These are phyloP conservation scores for Cetradonia linearis DNA, from an alignment of 495 filamentous ascomycete genomes.

Conservation along the genomic window DNA sequence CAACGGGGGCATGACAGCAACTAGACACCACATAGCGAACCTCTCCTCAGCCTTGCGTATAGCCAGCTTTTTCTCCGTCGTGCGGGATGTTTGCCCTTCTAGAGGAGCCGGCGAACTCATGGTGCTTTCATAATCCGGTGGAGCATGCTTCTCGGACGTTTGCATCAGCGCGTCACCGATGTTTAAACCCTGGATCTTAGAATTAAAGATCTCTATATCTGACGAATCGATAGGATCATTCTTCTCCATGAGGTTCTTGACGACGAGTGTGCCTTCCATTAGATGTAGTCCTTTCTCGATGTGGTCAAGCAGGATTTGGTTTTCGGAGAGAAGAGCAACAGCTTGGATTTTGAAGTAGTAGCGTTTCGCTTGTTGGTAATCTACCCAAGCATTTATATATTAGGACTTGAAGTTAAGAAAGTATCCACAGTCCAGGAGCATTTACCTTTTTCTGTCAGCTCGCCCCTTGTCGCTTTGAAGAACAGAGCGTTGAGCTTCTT, in stretches of 20 bases:
- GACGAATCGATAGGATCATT: not conserved
- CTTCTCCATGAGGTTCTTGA: not conserved
- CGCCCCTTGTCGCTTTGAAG: not conserved
- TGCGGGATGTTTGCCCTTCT: not conserved
- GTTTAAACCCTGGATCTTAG: not conserved
- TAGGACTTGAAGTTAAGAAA: not conserved
- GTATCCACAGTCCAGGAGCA: no score
- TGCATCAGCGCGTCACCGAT: not conserved
- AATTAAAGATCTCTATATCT: not conserved
- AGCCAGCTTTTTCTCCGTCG: not conserved
- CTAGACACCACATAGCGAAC: not conserved
- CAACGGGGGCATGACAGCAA: not conserved
- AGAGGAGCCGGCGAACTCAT: not conserved
- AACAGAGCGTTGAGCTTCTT: not conserved
- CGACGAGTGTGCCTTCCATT: not conserved
- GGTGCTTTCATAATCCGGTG: not conserved
- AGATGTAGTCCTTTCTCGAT: not conserved
- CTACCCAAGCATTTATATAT: not conserved
- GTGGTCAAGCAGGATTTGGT: not conserved
- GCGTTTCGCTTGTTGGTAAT: not conserved
- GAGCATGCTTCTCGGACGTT: not conserved
- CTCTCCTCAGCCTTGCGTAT: not conserved
- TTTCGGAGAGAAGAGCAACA: not conserved
- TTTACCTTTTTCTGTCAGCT: constrained; percentile 1
- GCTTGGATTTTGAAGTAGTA: not conserved